phyloP scores from a whole-genome alignment of 2,329 filamentous ascomycete genomes.

The Pseudohalonectria lignicola region DNA sequence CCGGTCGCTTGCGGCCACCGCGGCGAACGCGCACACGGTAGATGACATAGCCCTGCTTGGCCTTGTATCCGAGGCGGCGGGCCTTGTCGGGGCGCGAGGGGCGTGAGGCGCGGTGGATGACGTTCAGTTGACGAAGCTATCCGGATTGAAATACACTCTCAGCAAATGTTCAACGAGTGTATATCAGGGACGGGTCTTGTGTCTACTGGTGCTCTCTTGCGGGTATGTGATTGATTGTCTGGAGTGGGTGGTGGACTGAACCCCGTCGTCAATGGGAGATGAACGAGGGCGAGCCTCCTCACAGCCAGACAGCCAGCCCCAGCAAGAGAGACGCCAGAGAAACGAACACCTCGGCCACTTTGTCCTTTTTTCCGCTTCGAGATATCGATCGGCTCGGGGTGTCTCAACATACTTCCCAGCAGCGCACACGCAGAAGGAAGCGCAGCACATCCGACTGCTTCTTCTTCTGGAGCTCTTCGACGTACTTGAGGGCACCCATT shows the following conservation, averaged over 20 bases:
- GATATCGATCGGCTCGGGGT: too few species aligned
- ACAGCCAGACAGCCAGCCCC: too few species aligned
- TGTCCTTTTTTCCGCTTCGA: too few species aligned
- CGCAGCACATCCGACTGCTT: conserved; percentile 99
- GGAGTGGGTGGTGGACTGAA: too few species aligned
- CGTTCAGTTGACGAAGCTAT: conserved; percentile 99
- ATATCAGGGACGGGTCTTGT: conserved; percentile 59
- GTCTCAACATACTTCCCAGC: conserved; percentile 89
- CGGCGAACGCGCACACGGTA: conserved; percentile 98
- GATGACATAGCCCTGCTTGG: conserved; percentile 99
- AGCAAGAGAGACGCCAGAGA: conserved; percentile 5
- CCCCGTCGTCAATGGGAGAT: neutral
- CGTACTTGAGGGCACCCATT: conserved; percentile 99
- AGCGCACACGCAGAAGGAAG: conserved; percentile 99
- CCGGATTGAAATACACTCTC: conserved; percentile 88
- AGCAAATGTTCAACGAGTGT: conserved; percentile 99
- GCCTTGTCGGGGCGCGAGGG: conserved; percentile 99
- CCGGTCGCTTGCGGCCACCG: conserved; percentile 97
- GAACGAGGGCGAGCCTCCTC: conserved; percentile 5
- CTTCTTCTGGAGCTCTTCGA: conserved; percentile 99
- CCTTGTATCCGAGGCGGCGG: conserved; percentile 99
- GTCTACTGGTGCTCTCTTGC: conserved; percentile 14
- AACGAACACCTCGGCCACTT: conserved; percentile 1
- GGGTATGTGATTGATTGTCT: too few species aligned
- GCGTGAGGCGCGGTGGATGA: conserved; percentile 97